Evolutionary conservation across 352 stramenopile genomes (phyloP).

Genomic region (Phytophthora palmivora): DNA sequence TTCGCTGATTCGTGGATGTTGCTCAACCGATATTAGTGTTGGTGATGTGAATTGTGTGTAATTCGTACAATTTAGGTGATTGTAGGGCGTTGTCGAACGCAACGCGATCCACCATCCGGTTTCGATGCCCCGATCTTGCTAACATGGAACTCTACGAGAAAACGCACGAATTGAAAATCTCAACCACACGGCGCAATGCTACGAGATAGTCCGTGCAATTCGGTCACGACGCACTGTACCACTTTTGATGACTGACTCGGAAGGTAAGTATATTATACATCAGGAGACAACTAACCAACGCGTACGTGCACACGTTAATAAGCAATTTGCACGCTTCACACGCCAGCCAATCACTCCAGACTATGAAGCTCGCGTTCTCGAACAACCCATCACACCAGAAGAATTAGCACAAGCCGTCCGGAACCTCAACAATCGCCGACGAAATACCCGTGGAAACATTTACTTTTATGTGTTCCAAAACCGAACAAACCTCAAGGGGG

Average conservation of each 20-base stretch:
- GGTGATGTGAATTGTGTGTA: too few relatives aligned
- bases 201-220: neutral
- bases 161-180: too few relatives aligned
- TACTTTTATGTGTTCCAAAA: too few relatives aligned
- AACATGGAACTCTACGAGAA: too few relatives aligned
- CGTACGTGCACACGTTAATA: neutral
- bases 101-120: too few relatives aligned
- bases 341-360: neutral
- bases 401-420: neutral
- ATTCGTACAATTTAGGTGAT: too few relatives aligned
- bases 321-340: neutral
- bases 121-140: too few relatives aligned
- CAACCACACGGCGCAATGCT: neutral
- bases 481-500: too few relatives aligned
- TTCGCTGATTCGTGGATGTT: too few relatives aligned
- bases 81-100: too few relatives aligned
- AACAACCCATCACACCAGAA: neutral
- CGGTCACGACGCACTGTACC: neutral
- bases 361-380: neutral
- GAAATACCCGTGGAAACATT: too few relatives aligned
- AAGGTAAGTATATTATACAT: slow-evolving; percentile 9
- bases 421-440: neutral
- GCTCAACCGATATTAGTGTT: too few relatives aligned
- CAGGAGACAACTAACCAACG: neutral
- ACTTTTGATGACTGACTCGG: neutral